Evolutionary conservation across 805 yeast genomes (phyloP), one percentile per base, ranked within the genome.

Genomic region (Ascoidea rubescens): DNA sequence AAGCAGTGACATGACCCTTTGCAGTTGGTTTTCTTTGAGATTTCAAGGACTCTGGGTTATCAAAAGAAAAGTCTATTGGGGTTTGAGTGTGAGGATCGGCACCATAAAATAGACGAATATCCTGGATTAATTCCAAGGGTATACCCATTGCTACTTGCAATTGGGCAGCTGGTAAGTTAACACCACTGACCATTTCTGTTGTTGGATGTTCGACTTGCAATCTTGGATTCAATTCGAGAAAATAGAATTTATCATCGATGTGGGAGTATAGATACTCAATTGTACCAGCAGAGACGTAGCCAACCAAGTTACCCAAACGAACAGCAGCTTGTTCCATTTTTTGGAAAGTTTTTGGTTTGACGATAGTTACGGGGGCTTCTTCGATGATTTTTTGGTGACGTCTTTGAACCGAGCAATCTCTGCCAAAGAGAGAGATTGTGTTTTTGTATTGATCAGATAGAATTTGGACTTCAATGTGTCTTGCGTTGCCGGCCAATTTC

Each of bases 191-290:
- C 99, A 93, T 93, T 73, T 93, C 99, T 46, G 99, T 93, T 48
- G 99, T 93, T 63, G 99, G 99, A 77, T 93, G 99, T 77, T 93
- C 99, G 55, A 93, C 99, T 75, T 93, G 99, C 68, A 93, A 77
- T 77, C 99, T 87, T 63, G 99, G 99, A 68, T 93, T 93, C 67
- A 93, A 78, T 72, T 93, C 99, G 67, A 93, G 76, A 70, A 93
- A 93, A 76, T 90, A 93, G 67, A 91, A 93, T 67, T 90, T 88
- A 69, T 91, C 90, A 56, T 93, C 97, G 53, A 86, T 79, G 67
- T 89, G 93, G 31, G 96, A 88, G 67, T 93, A 93, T 61, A 93
- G 76, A 71, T 93, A 93, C 71, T 93, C 99, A 52, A 93, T 98
- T 48, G 99, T 93, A 78, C 99, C 99, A 31, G 99, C 98, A 56